These are phyloP conservation scores for Domatiomyces globalis DNA, from an alignment of 2,329 filamentous ascomycete genomes.

Conservation along the genomic window DNA sequence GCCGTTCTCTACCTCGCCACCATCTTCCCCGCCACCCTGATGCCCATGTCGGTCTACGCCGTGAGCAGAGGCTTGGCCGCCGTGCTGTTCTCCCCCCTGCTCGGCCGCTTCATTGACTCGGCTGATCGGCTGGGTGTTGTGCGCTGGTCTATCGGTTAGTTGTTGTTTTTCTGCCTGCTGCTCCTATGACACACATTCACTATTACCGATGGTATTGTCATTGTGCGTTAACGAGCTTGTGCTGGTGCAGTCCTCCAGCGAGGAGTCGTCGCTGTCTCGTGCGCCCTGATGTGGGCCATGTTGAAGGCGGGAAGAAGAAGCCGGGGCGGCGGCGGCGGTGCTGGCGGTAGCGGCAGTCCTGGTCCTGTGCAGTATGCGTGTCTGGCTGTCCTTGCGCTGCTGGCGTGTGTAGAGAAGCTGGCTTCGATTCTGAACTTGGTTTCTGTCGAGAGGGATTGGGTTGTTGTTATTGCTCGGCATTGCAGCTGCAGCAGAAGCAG, in stretches of 20 bases:
- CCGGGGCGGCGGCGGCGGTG: slow-evolving; percentile 1
- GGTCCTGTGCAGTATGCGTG: background rate
- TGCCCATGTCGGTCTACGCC: slow-evolving; percentile 57
- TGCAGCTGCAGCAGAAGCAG: background rate
- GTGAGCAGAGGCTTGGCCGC: slow-evolving; percentile 45
- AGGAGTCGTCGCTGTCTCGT: slow-evolving; percentile 34
- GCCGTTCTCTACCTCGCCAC: slow-evolving; percentile 45
- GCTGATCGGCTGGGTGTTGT: slow-evolving; percentile 38
- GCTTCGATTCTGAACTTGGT: slow-evolving; percentile 51
- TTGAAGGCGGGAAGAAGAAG: slow-evolving; percentile 2
- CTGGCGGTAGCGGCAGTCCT: background rate
- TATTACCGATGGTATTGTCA: background rate
- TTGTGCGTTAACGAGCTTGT: background rate
- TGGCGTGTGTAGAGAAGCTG: slow-evolving; percentile 58
- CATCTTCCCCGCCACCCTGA: slow-evolving; percentile 44
- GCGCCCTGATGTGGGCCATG: slow-evolving; percentile 32
- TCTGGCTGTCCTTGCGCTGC: slow-evolving; percentile 28
- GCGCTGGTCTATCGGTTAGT: slow-evolving; percentile 34
- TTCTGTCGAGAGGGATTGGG: slow-evolving; percentile 58
- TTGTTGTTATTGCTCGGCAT: slow-evolving; percentile 14
- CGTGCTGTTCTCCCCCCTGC: slow-evolving; percentile 42
- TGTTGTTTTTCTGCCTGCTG: slow-evolving; percentile 6
- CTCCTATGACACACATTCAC: too few relatives aligned
- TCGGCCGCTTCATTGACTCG: slow-evolving; percentile 48
- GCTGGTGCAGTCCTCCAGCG: slow-evolving; percentile 19